A percentile compares a stretch with the other conserved stretches of the same genome.
Conservation (phyloP, 2,329 filamentous ascomycete species). For the Aspergillus ibericus region DNA sequence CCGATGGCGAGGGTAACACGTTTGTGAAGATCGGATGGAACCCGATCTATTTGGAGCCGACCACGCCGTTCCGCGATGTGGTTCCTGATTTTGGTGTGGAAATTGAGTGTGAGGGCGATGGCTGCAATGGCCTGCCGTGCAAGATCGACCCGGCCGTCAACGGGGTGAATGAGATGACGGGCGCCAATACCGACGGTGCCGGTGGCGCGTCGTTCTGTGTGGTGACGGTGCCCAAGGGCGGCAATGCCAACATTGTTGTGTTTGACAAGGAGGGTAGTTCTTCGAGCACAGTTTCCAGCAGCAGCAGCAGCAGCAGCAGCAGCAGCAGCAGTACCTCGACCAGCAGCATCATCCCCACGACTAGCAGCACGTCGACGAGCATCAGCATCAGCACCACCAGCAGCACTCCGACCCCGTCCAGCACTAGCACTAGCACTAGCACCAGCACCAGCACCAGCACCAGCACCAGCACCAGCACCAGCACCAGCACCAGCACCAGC, state of each 20-base stretch:
- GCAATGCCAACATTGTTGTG: conserved; percentile 67
- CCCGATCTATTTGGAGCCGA: conserved; percentile 64
- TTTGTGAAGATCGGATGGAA: conserved; percentile 78
- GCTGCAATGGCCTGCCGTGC: conserved; percentile 74
- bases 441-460: conserved; percentile 11
- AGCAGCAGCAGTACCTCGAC: conserved; percentile 11
- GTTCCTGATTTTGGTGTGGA: conserved; percentile 67
- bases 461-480: conserved; percentile 16
- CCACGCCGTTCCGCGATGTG: conserved; percentile 54
- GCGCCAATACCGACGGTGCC: conserved; percentile 60
- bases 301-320: conserved; percentile 12
- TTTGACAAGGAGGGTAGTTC: conserved; percentile 42
- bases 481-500: conserved; percentile 18
- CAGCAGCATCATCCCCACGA: conserved; percentile 14
- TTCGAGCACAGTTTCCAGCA: not conserved
- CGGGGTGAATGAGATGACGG: conserved; percentile 59
- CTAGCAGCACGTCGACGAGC: conserved; percentile 14
- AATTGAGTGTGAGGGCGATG: conserved; percentile 65
- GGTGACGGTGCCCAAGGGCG: conserved; percentile 69
- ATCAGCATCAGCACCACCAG: conserved; percentile 15
- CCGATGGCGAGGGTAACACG: conserved; percentile 62
- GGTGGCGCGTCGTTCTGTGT: conserved; percentile 72
- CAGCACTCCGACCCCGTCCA: conserved; percentile 13
- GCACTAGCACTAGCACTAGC: conserved; percentile 12
- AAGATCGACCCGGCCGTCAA: conserved; percentile 63